Evolutionary conservation across 2,329 filamentous ascomycete species (phyloP).

Genomic region (Xylaria sp.): DNA sequence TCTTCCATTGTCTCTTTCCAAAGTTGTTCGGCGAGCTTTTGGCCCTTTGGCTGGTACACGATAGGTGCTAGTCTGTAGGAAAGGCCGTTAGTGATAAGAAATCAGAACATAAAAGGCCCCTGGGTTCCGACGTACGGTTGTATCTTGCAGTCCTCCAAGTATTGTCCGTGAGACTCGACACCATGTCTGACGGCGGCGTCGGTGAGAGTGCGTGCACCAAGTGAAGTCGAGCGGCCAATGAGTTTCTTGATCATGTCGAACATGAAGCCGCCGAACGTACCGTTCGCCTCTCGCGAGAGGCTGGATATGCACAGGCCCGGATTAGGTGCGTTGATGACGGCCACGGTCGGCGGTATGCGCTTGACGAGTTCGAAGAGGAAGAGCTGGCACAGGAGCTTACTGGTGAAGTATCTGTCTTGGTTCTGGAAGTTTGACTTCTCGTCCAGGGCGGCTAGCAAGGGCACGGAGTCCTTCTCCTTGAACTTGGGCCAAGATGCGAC

Average conservation of each 20-base stretch:
- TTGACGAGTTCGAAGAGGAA: constrained; percentile 47
- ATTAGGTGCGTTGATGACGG: constrained; percentile 26
- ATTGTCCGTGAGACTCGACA: constrained; percentile 35
- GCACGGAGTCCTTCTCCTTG: neutral
- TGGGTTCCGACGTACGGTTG: constrained; percentile 33
- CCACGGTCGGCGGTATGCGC: constrained; percentile 33
- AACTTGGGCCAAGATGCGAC: constrained; percentile 7
- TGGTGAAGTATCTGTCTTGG: constrained; percentile 33
- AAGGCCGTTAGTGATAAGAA: neutral
- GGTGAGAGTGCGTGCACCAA: constrained; percentile 30
- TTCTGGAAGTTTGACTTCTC: neutral
- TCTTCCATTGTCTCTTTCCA: neutral
- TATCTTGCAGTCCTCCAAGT: constrained; percentile 34
- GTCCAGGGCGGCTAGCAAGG: neutral
- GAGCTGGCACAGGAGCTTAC: constrained; percentile 47
- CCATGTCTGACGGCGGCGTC: constrained; percentile 32
- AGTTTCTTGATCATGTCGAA: neutral
- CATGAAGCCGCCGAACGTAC: neutral
- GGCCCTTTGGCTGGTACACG: neutral
- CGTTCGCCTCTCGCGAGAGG: constrained; percentile 15
- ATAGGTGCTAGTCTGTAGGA: neutral
- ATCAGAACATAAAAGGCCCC: neutral
- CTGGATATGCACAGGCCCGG: constrained; percentile 33
- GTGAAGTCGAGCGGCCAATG: constrained; percentile 13
- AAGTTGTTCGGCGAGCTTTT: neutral